Conservation (phyloP, 805 yeast species). For the Lipomyces chichibuensis region DNA sequence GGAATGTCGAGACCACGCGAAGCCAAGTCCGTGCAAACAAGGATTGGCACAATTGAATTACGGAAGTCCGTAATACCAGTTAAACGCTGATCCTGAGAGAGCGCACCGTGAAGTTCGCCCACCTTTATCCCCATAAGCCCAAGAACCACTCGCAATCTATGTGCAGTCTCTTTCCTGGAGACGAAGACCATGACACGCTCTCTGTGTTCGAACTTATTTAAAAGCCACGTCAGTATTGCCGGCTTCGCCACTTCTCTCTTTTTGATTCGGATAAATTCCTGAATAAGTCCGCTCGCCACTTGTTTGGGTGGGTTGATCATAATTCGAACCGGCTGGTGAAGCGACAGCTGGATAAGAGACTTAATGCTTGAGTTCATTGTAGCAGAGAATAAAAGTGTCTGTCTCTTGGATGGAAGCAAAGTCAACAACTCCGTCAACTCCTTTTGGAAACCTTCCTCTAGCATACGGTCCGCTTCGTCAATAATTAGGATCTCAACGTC, state of each 20-base stretch:
- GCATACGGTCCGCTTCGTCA: conserved; percentile 99
- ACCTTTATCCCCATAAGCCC: conserved; percentile 80
- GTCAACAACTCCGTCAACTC: conserved; percentile 89
- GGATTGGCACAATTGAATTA: conserved; percentile 76
- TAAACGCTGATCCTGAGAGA: conserved; percentile 91
- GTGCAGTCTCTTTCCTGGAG: conserved; percentile 88
- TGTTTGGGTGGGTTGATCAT: conserved; percentile 97
- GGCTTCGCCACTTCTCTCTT: conserved; percentile 78
- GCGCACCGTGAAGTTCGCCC: conserved; percentile 84
- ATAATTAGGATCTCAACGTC: conserved; percentile 87
- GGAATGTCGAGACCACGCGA: conserved; percentile 99
- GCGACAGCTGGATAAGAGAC: conserved; percentile 80
- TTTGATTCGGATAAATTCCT: conserved; percentile 93
- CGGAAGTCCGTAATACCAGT: conserved; percentile 81
- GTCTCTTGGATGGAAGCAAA: conserved; percentile 86
- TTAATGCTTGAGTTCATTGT: conserved; percentile 96
- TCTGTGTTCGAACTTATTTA: conserved; percentile 68
- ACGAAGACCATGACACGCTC: conserved; percentile 88
- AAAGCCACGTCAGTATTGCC: conserved; percentile 72
- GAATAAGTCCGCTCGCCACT: conserved; percentile 85
- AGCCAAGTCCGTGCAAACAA: conserved; percentile 96
- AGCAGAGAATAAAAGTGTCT: conserved; percentile 92
- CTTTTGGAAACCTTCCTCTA: conserved; percentile 97
- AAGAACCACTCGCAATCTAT: conserved; percentile 82
- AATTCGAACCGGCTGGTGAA: conserved; percentile 87